Percentiles rank a stretch among this genome's conserved stretches.
These are phyloP conservation scores for Salicornia ramosissima DNA, from an alignment of 148 eudicot genomes.

Conservation along the genomic window DNA sequence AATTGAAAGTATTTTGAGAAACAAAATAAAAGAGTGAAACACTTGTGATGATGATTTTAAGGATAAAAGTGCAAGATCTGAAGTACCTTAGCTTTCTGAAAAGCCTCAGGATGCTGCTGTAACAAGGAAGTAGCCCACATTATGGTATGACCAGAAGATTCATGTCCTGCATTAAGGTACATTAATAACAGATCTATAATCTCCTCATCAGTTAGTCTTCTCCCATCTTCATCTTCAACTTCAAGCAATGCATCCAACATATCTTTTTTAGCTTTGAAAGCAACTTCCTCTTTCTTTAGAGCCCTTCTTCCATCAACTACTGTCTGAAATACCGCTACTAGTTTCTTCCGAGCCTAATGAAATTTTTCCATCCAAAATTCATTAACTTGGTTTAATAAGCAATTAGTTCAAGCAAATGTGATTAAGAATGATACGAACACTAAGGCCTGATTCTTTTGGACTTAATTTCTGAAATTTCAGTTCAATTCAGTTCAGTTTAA, in stretches of 20 bases:
- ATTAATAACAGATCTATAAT: conserved; percentile 72
- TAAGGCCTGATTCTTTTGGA: too few species aligned
- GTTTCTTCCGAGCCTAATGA: conserved; percentile 64
- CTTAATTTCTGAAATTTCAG: too few species aligned
- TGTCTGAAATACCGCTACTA: conserved; percentile 56
- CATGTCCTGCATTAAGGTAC: conserved; percentile 97
- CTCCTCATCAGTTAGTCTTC: conserved; percentile 66
- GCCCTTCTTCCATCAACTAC: conserved; percentile 49
- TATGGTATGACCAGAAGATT: conserved; percentile 84
- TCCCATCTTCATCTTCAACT: conserved; percentile 68
- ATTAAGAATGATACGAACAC: too few species aligned
- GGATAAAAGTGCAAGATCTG: background rate
- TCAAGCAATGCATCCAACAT: conserved; percentile 81
- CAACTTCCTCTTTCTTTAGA: conserved; percentile 25
- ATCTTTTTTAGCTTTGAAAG: conserved; percentile 42
- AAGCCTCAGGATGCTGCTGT: conserved; percentile 61
- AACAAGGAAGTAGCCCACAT: conserved; percentile 84
- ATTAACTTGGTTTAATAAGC: background rate
- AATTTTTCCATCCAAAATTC: background rate
- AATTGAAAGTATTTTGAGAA: background rate
- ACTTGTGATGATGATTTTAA: background rate
- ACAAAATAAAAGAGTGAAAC: background rate
- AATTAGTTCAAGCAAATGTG: background rate
- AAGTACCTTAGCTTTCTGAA: conserved; percentile 71
- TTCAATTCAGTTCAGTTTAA: too few species aligned